Conservation (phyloP, 2,329 filamentous ascomycete genomes). For the Penicillium sp. region DNA sequence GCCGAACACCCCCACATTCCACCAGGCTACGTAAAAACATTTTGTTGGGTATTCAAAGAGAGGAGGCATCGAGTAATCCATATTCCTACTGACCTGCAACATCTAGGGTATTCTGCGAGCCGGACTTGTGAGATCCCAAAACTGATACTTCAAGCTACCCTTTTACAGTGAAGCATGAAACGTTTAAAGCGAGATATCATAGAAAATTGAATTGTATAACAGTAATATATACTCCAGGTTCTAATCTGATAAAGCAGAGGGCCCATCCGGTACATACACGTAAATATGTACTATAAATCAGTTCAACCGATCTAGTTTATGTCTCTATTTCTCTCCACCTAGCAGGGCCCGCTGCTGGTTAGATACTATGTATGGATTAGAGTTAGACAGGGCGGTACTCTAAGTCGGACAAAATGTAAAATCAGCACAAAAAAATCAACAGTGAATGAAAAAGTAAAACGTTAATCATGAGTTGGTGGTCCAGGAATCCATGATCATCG, state of each 20-base stretch:
- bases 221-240: neutral
- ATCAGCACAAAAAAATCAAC: neutral
- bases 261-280: neutral
- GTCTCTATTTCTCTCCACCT: neutral
- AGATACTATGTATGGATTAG: neutral
- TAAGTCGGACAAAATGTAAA: neutral
- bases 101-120: neutral
- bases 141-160: neutral
- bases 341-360: neutral
- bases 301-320: neutral
- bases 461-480: neutral
- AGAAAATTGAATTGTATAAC: neutral
- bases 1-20: too few species aligned
- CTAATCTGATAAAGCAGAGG: neutral
- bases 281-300: neutral
- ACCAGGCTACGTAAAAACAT: too few species aligned
- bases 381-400: neutral
- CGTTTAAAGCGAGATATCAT: neutral
- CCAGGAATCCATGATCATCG: neutral
- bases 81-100: neutral
- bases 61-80: neutral
- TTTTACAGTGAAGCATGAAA: neutral
- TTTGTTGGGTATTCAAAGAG: neutral
- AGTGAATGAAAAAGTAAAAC: neutral
- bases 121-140: neutral